Evolutionary conservation across 1,139 yeast species (phyloP), one percentile per base, ranked within the genome.

Genomic region (Scheffersomyces quercinus): DNA sequence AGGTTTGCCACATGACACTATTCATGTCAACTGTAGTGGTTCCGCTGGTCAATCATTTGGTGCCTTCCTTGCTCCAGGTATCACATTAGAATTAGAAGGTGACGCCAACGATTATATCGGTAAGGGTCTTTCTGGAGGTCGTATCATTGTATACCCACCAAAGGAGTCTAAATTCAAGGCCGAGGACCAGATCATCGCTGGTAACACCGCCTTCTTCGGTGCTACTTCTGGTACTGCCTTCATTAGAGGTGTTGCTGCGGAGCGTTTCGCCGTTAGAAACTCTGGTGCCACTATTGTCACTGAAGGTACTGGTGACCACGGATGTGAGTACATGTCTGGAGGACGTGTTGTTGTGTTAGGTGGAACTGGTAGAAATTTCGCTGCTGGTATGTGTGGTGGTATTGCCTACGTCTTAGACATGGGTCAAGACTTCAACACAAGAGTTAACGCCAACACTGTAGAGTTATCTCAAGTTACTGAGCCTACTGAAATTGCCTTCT

Each of bases 361-460:
- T 40, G 71, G 83, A 45, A 88, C 96, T 60, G 98, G 97, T 48
- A 83, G 98, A 55, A 87, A 90, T 74, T 93, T 93, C 67, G 98
- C 97, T 37, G 97, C 99, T 44, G 99, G 99, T 77, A 95, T 95
- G 88, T 91, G 97, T 59, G 99, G 99, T 70, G 99, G 99, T 82
- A 93, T 93, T 66, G 96, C 97, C 29, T 93, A 93, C 63, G 97
- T 95, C 47, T 77, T 91, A 59, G 96, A 91, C 59, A 88, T 93
- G 78, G 97, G 95, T 42, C 97, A 91, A 64, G 97, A 90, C 63
- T 91, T 93, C 60, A 70, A 75, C 52, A 83, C 83, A 49, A 86
- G 86, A 70, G 91, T 88, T 54, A 93, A 93, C 70, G 64, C 72
- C 39, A 93, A 85, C 53, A 84, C 89, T 56, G 93, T 93, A 56